These are phyloP conservation scores for Dothidotthia symphoricarpi DNA, from an alignment of 2,329 filamentous ascomycete species.

Conservation along the genomic window DNA sequence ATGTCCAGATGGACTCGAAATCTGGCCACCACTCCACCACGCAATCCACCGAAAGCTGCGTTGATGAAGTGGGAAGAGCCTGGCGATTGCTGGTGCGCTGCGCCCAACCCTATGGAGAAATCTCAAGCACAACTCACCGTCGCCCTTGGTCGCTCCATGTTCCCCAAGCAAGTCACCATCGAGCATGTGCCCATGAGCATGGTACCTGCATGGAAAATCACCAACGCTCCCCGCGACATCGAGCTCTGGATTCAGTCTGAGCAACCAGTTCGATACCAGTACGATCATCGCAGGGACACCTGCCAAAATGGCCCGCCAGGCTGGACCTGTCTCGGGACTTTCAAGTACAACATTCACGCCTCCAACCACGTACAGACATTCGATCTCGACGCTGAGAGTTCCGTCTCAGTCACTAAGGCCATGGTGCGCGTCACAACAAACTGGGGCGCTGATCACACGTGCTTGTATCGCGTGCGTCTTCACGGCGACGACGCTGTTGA, in stretches of 20 bases:
- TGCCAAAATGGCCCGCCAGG: constrained; percentile 17
- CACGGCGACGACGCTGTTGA: constrained; percentile 37
- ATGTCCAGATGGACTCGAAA: constrained; percentile 5
- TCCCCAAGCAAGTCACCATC: constrained; percentile 44
- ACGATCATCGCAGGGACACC: constrained; percentile 15
- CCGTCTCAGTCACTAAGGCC: constrained; percentile 32
- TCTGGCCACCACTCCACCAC: constrained; percentile 19
- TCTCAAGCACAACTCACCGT: constrained; percentile 66
- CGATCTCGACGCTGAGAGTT: constrained; percentile 32
- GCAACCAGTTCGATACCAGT: constrained; percentile 22
- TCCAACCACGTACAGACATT: constrained; percentile 46
- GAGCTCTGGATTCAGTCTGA: constrained; percentile 48
- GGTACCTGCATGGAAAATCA: constrained; percentile 39
- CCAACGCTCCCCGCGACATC: constrained; percentile 43
- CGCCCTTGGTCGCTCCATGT: constrained; percentile 36
- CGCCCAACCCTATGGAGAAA: constrained; percentile 46
- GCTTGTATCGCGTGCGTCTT: constrained; percentile 48
- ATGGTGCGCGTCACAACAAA: constrained; percentile 45
- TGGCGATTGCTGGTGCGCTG: constrained; percentile 85
- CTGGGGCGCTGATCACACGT: constrained; percentile 48
- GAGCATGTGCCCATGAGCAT: constrained; percentile 47
- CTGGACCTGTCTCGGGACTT: constrained; percentile 44
- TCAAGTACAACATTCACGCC: constrained; percentile 44
- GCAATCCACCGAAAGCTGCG: constrained; percentile 53
- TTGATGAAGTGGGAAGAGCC: constrained; percentile 71